Evolutionary conservation across 1,284 basidiomycete species (phyloP).

Genomic region (Entoloma clypeatum): DNA sequence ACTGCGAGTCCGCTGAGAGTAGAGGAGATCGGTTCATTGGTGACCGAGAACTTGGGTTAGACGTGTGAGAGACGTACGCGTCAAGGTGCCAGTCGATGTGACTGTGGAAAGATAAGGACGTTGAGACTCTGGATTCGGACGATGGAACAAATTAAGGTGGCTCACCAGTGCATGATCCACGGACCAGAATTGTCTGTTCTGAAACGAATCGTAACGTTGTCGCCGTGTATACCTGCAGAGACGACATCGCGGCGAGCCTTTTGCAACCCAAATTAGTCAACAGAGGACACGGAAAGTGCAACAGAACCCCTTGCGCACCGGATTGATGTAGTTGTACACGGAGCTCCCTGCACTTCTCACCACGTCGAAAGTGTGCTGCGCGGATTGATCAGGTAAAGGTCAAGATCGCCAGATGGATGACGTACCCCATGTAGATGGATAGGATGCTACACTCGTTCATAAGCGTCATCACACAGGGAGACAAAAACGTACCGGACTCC

Average conservation of each 20-base stretch:
- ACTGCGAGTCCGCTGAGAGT: too few relatives aligned
- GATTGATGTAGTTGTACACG: conserved; percentile 38
- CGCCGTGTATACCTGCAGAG: conserved; percentile 1
- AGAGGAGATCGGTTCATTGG: too few relatives aligned
- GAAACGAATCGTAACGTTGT: conserved; percentile 7
- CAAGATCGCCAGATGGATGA: background rate
- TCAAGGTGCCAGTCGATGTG: too few relatives aligned
- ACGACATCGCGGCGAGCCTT: conserved; percentile 1
- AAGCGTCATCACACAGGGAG: background rate
- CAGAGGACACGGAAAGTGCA: background rate
- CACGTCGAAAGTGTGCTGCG: conserved; percentile 39
- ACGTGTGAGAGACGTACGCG: too few relatives aligned
- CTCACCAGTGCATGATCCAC: conserved; percentile 1
- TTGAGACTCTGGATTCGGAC: too few relatives aligned
- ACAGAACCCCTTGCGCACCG: conserved; percentile 21
- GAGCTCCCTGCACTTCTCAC: conserved; percentile 35
- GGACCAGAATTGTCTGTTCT: conserved; percentile 5
- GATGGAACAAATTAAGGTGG: too few relatives aligned
- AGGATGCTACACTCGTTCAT: conserved; percentile 26
- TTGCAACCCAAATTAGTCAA: too few relatives aligned
- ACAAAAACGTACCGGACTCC: conserved; percentile 27
- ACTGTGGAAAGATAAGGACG: too few relatives aligned
- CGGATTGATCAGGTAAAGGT: background rate
- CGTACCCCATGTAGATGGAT: conserved; percentile 45
- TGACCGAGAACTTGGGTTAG: too few relatives aligned